These are phyloP conservation scores for Stagonosporopsis vannaccii DNA, from an alignment of 2,329 filamentous ascomycete genomes.

Conservation along the genomic window DNA sequence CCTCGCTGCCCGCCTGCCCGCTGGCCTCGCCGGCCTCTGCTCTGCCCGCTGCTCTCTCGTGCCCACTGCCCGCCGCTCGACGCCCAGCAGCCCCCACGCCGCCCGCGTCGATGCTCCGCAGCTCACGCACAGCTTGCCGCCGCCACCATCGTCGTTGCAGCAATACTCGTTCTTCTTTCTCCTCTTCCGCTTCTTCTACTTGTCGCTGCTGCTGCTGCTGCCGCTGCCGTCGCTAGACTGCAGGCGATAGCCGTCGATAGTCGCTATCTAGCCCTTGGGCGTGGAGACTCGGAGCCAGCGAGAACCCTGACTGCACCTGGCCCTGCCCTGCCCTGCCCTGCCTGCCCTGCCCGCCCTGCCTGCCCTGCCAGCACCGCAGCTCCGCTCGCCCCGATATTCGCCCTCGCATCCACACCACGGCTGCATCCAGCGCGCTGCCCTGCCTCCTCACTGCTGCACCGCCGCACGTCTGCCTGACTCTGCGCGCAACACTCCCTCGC, in stretches of 20 bases:
- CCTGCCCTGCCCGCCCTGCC: neutral
- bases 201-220: constrained; percentile 4
- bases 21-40: constrained; percentile 9
- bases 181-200: too few relatives aligned
- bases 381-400: constrained; percentile 16
- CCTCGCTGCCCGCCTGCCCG: constrained; percentile 16
- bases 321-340: constrained; percentile 7
- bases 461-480: neutral
- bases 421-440: constrained; percentile 14
- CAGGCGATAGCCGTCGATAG: constrained; percentile 22
- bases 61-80: constrained; percentile 8
- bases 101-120: constrained; percentile 33
- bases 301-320: constrained; percentile 18
- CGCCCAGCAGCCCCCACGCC: constrained; percentile 24
- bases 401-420: constrained; percentile 14
- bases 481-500: neutral
- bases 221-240: constrained; percentile 9
- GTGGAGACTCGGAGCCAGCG: constrained; percentile 39
- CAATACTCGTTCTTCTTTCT: too few relatives aligned
- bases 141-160: constrained; percentile 13
- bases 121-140: constrained; percentile 25
- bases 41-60: constrained; percentile 12
- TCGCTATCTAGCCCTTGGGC: constrained; percentile 26
- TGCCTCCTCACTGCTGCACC: neutral
- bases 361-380: constrained; percentile 7